Conservation (phyloP, 164 flowering plant genomes). For the Stephania japonica region DNA sequence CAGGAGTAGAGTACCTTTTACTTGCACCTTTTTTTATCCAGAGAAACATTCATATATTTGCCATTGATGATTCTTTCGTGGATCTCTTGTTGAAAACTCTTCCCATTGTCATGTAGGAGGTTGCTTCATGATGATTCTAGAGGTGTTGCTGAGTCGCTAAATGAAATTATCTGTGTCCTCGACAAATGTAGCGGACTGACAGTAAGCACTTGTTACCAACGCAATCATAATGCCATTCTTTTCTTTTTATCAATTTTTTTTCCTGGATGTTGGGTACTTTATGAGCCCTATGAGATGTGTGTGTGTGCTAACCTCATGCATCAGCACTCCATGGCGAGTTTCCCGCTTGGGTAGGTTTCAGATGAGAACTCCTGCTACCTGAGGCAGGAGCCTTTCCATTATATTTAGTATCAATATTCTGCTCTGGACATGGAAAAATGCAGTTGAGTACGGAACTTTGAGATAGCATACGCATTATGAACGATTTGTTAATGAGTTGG, state of each 20-base stretch:
- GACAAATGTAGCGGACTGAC: slow-evolving; percentile 29
- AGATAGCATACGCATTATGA: neutral
- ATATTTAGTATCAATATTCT: no score
- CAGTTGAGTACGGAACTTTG: neutral
- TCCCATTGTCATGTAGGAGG: slow-evolving; percentile 24
- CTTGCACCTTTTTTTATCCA: neutral
- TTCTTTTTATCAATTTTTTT: no score
- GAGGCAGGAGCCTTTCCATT: no score
- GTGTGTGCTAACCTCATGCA: no score
- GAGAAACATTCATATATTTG: neutral
- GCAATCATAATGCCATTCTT: no score
- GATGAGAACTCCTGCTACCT: no score
- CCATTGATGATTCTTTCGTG: neutral
- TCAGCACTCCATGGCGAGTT: no score
- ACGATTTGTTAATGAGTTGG: neutral
- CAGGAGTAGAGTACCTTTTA: neutral
- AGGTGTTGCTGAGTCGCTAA: slow-evolving; percentile 38
- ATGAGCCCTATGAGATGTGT: no score
- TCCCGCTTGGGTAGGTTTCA: neutral
- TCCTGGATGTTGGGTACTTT: no score
- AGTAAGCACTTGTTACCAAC: slow-evolving; percentile 31
- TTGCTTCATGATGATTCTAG: slow-evolving; percentile 37
- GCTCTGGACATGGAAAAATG: no score
- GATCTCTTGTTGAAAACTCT: neutral
- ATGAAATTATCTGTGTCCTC: slow-evolving; percentile 32